Evolutionary conservation across 139 green algal genomes (phyloP).

Genomic region (Eudorina sp.): DNA sequence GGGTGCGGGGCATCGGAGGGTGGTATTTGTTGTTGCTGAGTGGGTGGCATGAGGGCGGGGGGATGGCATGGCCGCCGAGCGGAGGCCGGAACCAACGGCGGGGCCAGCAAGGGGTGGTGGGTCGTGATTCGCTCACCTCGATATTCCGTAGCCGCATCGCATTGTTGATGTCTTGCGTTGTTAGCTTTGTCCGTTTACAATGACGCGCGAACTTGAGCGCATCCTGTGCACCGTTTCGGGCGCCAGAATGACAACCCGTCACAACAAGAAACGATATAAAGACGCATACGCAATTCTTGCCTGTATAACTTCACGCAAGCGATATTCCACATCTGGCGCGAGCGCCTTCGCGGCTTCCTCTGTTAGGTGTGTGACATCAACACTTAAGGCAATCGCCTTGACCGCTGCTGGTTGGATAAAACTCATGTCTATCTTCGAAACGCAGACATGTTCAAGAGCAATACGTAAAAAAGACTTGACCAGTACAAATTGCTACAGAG

Average conservation of each 20-base stretch:
- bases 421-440: neutral
- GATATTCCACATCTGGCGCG: slow-evolving; percentile 91
- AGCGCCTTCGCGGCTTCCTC: slow-evolving; percentile 76
- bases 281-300: slow-evolving; percentile 30
- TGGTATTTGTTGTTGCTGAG: too few species aligned
- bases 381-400: slow-evolving; percentile 76
- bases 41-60: too few species aligned
- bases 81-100: too few species aligned
- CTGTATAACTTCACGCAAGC: slow-evolving; percentile 93
- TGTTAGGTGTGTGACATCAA: slow-evolving; percentile 73
- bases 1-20: neutral
- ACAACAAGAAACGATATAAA: neutral
- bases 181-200: slow-evolving; percentile 81
- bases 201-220: slow-evolving; percentile 91
- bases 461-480: too few species aligned
- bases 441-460: too few species aligned
- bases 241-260: neutral
- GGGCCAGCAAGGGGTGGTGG: neutral
- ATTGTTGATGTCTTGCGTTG: slow-evolving; percentile 85
- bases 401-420: slow-evolving; percentile 50
- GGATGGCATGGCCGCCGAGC: too few species aligned
- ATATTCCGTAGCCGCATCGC: slow-evolving; percentile 84
- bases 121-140: slow-evolving; percentile 61
- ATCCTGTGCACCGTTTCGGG: slow-evolving; percentile 71
- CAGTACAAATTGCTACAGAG: too few species aligned